Evolutionary conservation across 2,329 filamentous ascomycete species (phyloP).

Genomic region (Scolecobasidium constrictum): DNA sequence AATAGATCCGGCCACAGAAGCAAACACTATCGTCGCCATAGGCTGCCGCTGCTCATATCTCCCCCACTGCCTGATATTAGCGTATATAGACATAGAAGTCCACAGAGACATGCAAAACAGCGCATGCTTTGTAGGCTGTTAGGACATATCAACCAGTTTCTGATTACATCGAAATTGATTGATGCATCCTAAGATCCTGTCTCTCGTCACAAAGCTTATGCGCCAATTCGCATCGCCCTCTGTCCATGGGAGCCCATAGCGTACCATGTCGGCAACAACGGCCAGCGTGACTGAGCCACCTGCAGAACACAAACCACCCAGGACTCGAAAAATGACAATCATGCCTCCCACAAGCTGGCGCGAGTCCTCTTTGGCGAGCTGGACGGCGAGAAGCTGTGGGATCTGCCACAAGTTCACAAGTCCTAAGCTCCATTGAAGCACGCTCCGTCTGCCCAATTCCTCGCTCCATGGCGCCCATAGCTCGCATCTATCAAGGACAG

Average conservation of each 20-base stretch:
- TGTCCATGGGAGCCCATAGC: neutral
- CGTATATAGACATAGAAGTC: no score
- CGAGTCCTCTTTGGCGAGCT: neutral
- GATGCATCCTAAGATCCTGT: no score
- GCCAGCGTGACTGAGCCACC: conserved; percentile 53
- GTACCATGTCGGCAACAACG: conserved; percentile 50
- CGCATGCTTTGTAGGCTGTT: no score
- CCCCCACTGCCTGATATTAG: no score
- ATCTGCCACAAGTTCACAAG: conserved; percentile 36
- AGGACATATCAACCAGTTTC: no score
- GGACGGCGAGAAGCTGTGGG: conserved; percentile 1
- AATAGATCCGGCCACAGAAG: conserved; percentile 44
- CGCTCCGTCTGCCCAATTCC: conserved; percentile 41
- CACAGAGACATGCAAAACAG: no score
- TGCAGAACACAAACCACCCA: conserved; percentile 50
- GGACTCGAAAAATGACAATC: conserved; percentile 29
- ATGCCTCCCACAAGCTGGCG: conserved; percentile 17
- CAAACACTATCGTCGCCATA: conserved; percentile 48
- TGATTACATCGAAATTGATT: no score
- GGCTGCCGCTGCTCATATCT: conserved; percentile 49
- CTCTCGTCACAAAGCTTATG: no score
- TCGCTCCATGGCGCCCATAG: conserved; percentile 47
- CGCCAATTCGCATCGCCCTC: no score
- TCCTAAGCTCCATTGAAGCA: conserved; percentile 40
- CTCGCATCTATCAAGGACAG: no score